Evolutionary conservation across 805 yeast genomes (phyloP).

Genomic region (Metschnikowia kunwiensis): DNA sequence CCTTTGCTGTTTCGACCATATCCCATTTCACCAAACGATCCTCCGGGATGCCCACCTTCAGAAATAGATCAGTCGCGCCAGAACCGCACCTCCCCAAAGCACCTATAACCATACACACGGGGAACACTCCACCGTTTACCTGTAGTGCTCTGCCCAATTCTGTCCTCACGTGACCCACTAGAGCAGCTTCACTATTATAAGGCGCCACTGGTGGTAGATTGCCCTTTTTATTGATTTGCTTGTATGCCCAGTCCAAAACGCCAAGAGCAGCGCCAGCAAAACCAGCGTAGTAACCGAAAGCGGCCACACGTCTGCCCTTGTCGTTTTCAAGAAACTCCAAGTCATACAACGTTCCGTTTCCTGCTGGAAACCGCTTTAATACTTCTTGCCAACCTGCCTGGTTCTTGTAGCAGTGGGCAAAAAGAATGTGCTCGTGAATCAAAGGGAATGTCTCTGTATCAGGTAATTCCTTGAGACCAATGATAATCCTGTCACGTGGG

Average conservation of each 20-base stretch:
- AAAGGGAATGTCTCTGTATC: conserved; percentile 88
- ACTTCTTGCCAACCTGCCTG: conserved; percentile 98
- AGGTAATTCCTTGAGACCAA: conserved; percentile 94
- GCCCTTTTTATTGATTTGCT: conserved; percentile 64
- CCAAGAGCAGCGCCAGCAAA: conserved; percentile 99
- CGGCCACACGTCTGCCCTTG: conserved; percentile 97
- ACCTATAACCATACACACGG: conserved; percentile 86
- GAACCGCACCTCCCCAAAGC: conserved; percentile 99
- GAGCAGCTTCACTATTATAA: conserved; percentile 71
- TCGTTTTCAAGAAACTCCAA: conserved; percentile 92
- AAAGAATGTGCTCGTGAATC: conserved; percentile 93
- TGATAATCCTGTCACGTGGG: conserved; percentile 83
- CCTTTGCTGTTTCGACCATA: conserved; percentile 91
- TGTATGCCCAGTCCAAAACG: conserved; percentile 89
- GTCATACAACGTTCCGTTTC: conserved; percentile 88
- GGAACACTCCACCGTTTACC: conserved; percentile 60
- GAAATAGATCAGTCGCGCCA: conserved; percentile 86
- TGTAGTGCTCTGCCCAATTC: conserved; percentile 55
- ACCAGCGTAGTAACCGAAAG: conserved; percentile 99
- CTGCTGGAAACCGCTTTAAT: conserved; percentile 81
- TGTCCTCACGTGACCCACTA: conserved; percentile 67
- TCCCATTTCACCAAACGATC: conserved; percentile 89
- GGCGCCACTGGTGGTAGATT: conserved; percentile 80
- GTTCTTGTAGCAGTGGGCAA: conserved; percentile 97
- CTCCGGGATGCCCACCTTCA: conserved; percentile 84